Percentiles rank a stretch among this genome's conserved stretches.
These are phyloP conservation scores for Xerophyta viscosa DNA, from an alignment of 106 monocot genomes.

Conservation along the genomic window DNA sequence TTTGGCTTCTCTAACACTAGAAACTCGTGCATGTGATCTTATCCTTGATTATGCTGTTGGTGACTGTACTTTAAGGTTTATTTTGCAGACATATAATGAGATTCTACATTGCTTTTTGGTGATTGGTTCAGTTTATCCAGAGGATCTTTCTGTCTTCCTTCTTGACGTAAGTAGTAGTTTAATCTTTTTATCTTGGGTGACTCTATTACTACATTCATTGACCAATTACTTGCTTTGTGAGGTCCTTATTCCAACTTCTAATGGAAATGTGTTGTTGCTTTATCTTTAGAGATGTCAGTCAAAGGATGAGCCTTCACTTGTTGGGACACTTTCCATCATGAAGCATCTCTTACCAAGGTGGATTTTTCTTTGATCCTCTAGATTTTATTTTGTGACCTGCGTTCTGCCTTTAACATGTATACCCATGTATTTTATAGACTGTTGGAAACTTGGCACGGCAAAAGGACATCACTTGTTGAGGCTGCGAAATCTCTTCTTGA, in stretches of 20 bases:
- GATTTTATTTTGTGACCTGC: neutral
- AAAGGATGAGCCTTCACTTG: conserved; percentile 66
- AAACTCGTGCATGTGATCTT: no score
- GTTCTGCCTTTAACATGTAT: conserved; percentile 1
- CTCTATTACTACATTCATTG: neutral
- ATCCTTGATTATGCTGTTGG: no score
- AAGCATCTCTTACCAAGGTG: conserved; percentile 97
- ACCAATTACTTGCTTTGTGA: neutral
- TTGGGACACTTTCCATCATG: conserved; percentile 68
- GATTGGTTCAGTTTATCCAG: conserved; percentile 81
- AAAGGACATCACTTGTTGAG: conserved; percentile 64
- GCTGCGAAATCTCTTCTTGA: conserved; percentile 61
- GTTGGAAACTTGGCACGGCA: conserved; percentile 82
- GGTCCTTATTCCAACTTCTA: no score
- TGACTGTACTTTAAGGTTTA: no score
- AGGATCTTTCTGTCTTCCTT: conserved; percentile 76
- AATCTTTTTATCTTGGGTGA: neutral
- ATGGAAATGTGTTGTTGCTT: conserved; percentile 4
- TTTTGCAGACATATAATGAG: conserved; percentile 83
- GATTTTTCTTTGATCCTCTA: neutral
- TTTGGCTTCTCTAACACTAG: no score
- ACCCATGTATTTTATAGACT: conserved; percentile 34
- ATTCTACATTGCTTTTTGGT: conserved; percentile 91
- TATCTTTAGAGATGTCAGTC: conserved; percentile 60
- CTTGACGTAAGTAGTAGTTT: conserved; percentile 72